Percentiles rank a stretch among this genome's conserved stretches.
These are phyloP conservation scores for Diplodia mutila DNA, from an alignment of 2,329 filamentous ascomycete genomes.

Conservation along the genomic window DNA sequence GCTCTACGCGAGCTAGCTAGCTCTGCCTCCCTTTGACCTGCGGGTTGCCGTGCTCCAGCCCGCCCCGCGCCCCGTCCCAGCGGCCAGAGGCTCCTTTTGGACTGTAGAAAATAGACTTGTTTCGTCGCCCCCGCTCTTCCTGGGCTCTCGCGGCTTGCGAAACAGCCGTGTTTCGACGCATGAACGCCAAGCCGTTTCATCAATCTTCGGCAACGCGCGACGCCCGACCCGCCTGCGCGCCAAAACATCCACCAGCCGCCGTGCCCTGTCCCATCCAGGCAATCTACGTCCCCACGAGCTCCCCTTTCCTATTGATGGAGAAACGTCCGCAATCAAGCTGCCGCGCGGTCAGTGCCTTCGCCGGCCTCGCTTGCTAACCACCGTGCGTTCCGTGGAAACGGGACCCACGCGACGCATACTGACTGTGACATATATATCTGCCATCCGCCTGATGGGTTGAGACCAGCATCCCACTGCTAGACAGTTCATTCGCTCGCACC, in stretches of 20 bases:
- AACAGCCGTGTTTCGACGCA: slow-evolving; percentile 22
- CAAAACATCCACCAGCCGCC: slow-evolving; percentile 7
- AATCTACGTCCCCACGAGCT: slow-evolving; percentile 11
- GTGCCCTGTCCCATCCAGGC: neutral
- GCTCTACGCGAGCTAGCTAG: neutral
- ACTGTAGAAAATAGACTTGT: slow-evolving; percentile 17
- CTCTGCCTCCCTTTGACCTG: slow-evolving; percentile 6
- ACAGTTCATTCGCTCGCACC: slow-evolving; percentile 10
- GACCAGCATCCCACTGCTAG: slow-evolving; percentile 18
- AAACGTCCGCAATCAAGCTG: slow-evolving; percentile 16
- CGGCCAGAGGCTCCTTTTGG: neutral
- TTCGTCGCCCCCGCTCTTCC: slow-evolving; percentile 6
- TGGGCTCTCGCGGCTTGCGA: slow-evolving; percentile 20
- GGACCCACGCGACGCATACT: neutral
- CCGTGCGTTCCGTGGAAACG: slow-evolving; percentile 2
- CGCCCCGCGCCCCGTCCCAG: slow-evolving; percentile 2
- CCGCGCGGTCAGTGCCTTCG: neutral
- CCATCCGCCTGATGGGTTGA: neutral
- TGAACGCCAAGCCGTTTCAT: slow-evolving; percentile 24
- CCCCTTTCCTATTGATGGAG: slow-evolving; percentile 21
- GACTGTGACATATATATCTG: slow-evolving; percentile 18
- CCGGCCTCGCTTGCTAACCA: slow-evolving; percentile 3
- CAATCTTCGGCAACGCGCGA: slow-evolving; percentile 14
- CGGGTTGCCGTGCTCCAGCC: neutral
- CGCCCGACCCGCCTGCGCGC: slow-evolving; percentile 1